Evolutionary conservation across 2,329 filamentous ascomycete genomes (phyloP), one percentile per base, ranked within the genome.

Genomic region (Fusarium dlaminii): DNA sequence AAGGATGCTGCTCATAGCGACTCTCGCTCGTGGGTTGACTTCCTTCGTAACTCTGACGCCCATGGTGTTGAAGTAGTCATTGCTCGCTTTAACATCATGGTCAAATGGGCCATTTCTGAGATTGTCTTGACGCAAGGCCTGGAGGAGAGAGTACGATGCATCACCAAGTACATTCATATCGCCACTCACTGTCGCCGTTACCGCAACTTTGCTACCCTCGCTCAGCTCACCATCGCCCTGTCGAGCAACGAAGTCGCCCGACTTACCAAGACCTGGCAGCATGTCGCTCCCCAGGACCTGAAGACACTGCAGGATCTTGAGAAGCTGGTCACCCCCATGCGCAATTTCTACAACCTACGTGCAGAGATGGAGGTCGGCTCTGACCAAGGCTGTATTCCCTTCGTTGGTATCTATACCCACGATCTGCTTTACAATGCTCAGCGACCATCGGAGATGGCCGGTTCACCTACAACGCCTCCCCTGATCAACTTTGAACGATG

Each of bases 401-500:
- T 96, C 79, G 92, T 96, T 54, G 94, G 91, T 66, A 91, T 92
- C 63, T 96, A 96, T 81, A 96, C 93, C 5, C 93, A 95, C 78
- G 94, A 96, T 79, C 86, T 96, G 45, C 89, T 95, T 49, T 94
- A 93, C 85, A 96, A 95, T 78, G 90, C 92, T 2, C 93, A 96
- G 80, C 90, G 94, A 71, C 92, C 94, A 4, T 91, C 92, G 5
- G 91, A 93, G 80, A 91, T 95, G 74, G 90, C 91, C 4, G 90
- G 88, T 76, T 92, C 90, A 8, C 90, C 90, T 27, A 88, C 86
- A 0, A 89, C 89, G 10, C 89, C 93, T 69, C 91, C 91, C 20
- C 85, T 96, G 49, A 89, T 96, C 76, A 96, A 96, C 81, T 96
- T 96, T 83, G 93, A 96, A 84, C 89, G 93, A 66, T 94, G 93